Base-by-base conservation (phyloP, 495 filamentous ascomycete species). In the Penicillium longicatenatum region DNA sequence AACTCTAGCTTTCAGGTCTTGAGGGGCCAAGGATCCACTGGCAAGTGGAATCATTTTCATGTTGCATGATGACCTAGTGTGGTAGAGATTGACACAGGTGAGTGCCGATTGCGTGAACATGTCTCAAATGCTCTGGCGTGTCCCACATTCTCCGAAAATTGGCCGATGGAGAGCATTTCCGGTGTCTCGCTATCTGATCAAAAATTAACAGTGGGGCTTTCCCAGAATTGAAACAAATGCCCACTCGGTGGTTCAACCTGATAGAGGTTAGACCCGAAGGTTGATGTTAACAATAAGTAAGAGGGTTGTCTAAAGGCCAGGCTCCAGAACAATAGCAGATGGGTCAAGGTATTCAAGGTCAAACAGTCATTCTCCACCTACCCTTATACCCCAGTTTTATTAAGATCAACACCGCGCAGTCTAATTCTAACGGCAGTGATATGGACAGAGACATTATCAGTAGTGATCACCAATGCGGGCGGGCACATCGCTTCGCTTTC, bases 381-480 rank as follows among this genome's bases (percentile, higher is more conserved):
- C 7, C 26, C 26, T 26, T 26, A 26, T 5, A 1, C 26, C 26
- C 4, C 1, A 26, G 0, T 26, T 4, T 26, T 26, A 6, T 26
- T 6, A 4, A 26, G 26, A 26, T 26, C 3, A 26, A 26, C n/a
- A n/a, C 19, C 5, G 21, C 12, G 20, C n/a, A 19, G 6, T 45
- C n/a, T 22, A 19, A 45, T 45, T 11, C 43, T 5, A 21, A 22
- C 17, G 43, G 12, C 43, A 3, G 21, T 45, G 43, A 39, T 0
- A 39, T 39, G 4, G 43, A 22, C 43, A 3, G 21, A 21, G 43
- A 39, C 1, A 39, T 39, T 39, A 39, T 7, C 3, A 10, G 26
- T 4, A 26, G 7, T 4, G 26, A 26, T 39, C 19, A 20, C n/a
- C 19, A 22, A 79, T 67, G 39, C 48, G 24, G 12, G 29, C 4